These are phyloP conservation scores for Quercus engelmannii DNA, from an alignment of 306 rosid genomes.

Conservation along the genomic window DNA sequence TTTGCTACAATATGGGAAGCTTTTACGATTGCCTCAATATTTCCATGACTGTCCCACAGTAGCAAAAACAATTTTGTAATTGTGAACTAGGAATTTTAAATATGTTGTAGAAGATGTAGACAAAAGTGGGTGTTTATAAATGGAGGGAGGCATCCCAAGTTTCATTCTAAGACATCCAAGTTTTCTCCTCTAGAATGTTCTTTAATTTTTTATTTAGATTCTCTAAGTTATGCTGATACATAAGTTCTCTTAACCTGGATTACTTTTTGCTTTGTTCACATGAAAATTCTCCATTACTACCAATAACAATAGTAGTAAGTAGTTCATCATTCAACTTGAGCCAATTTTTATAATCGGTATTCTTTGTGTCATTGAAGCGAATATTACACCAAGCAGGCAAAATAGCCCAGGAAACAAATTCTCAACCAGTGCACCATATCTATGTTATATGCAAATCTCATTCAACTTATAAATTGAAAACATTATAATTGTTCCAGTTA, in stretches of 20 bases:
- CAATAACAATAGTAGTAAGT: constrained; percentile 20
- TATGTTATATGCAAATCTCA: background rate
- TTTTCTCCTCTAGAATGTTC: no score
- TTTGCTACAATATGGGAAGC: no score
- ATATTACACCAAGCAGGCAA: constrained; percentile 31
- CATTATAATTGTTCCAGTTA: background rate
- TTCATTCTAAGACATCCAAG: no score
- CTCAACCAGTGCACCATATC: constrained; percentile 22
- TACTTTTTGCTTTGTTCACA: constrained; percentile 20
- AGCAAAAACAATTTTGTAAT: no score
- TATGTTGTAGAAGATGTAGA: no score
- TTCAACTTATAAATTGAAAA: background rate
- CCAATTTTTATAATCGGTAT: constrained; percentile 18
- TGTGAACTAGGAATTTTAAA: no score
- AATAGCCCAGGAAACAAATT: constrained; percentile 27
- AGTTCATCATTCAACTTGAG: constrained; percentile 20
- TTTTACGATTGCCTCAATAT: no score
- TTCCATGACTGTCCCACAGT: no score
- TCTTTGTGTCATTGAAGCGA: constrained; percentile 18
- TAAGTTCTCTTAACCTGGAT: constrained; percentile 21
- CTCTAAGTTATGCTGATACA: constrained; percentile 14
- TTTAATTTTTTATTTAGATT: background rate
- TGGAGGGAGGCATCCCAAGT: no score
- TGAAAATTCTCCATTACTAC: constrained; percentile 27
- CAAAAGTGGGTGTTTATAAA: no score